These are phyloP conservation scores for Dryas integrifolia DNA, from an alignment of 331 rosid species.

Conservation along the genomic window DNA sequence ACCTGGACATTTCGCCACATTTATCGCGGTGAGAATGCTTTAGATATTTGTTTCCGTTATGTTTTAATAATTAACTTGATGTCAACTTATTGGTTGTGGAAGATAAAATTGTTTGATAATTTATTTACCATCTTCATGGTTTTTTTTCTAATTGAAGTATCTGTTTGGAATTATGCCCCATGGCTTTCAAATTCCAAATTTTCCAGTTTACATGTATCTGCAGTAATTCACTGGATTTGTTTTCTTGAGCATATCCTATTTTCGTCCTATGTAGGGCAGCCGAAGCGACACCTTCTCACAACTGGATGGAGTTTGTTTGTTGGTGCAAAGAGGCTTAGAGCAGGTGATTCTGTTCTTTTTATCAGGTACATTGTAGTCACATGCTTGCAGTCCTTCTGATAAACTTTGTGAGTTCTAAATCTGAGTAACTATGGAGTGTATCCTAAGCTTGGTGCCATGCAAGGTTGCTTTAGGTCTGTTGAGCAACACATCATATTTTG, in stretches of 20 bases:
- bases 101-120: neutral
- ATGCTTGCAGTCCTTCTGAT: neutral
- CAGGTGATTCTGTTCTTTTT: slow-evolving; percentile 62
- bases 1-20: slow-evolving; percentile 98
- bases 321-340: slow-evolving; percentile 58
- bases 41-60: slow-evolving; percentile 2
- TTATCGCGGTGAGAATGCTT: slow-evolving; percentile 72
- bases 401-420: neutral
- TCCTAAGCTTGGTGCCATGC: neutral
- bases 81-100: neutral
- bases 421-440: neutral
- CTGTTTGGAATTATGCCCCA: neutral
- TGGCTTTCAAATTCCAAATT: too few relatives aligned
- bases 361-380: slow-evolving; percentile 40
- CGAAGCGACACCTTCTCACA: slow-evolving; percentile 94
- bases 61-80: slow-evolving; percentile 9
- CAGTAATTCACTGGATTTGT: neutral
- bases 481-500: neutral
- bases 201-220: neutral
- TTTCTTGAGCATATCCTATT: slow-evolving; percentile 6
- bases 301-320: slow-evolving; percentile 68
- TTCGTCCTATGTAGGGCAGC: slow-evolving; percentile 64
- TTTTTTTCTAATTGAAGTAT: neutral
- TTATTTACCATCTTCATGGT: neutral
- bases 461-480: neutral